Conservation (phyloP, 2,329 filamentous ascomycete species). For the Botrytis fragariae region DNA sequence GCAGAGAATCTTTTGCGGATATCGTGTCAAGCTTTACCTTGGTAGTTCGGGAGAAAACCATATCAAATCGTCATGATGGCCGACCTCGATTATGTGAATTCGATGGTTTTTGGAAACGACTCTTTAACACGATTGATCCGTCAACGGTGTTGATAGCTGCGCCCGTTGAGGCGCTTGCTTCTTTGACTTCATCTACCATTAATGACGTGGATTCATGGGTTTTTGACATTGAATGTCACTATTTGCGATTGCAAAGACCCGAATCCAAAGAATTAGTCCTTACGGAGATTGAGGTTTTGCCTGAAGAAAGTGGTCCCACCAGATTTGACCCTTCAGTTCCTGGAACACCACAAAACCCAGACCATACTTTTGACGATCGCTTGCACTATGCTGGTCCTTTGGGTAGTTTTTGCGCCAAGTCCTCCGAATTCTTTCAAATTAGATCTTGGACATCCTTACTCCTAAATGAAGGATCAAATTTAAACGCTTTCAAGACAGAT, state of each 20-base stretch:
- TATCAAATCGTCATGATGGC: slow-evolving; percentile 24
- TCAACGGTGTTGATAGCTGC: slow-evolving; percentile 56
- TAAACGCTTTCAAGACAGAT: slow-evolving; percentile 63
- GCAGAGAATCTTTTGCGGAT: slow-evolving; percentile 35
- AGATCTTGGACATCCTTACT: slow-evolving; percentile 60
- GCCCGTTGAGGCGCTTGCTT: slow-evolving; percentile 60
- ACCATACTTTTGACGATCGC: background rate
- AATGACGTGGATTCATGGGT: slow-evolving; percentile 59
- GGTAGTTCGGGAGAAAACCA: slow-evolving; percentile 37
- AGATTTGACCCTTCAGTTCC: background rate
- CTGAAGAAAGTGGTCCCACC: background rate
- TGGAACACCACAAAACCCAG: background rate
- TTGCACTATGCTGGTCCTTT: background rate
- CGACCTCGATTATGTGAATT: slow-evolving; percentile 21
- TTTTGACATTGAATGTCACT: slow-evolving; percentile 62
- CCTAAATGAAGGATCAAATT: slow-evolving; percentile 73
- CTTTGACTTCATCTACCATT: slow-evolving; percentile 56
- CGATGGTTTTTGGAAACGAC: slow-evolving; percentile 50
- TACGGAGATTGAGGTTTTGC: background rate
- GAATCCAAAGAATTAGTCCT: background rate
- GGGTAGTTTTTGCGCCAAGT: background rate
- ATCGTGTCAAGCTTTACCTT: slow-evolving; percentile 50
- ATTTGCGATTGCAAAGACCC: slow-evolving; percentile 47
- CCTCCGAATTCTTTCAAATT: slow-evolving; percentile 27
- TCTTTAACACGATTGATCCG: slow-evolving; percentile 55